These are phyloP conservation scores for Geosiphon pyriformis DNA, from an alignment of 192 early-diverging fungal genomes.

Conservation along the genomic window DNA sequence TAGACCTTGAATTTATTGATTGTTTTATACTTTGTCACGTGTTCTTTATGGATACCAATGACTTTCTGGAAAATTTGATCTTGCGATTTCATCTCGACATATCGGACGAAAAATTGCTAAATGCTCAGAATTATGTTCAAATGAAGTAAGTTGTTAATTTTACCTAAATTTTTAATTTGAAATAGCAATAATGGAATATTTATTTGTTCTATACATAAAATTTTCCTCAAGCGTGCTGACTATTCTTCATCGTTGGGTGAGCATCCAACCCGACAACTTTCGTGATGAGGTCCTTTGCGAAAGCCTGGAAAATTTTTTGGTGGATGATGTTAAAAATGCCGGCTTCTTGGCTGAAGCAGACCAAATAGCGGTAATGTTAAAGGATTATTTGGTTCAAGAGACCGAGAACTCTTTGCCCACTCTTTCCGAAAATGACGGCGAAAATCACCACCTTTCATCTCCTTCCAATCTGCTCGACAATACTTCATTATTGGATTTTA, in stretches of 20 bases:
- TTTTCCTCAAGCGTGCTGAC: slow-evolving; percentile 44
- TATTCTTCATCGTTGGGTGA: slow-evolving; percentile 59
- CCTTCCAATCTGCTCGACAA: not conserved
- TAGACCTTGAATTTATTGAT: slow-evolving; percentile 66
- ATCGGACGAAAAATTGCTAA: slow-evolving; percentile 44
- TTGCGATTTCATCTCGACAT: slow-evolving; percentile 52
- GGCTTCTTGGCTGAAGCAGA: slow-evolving; percentile 45
- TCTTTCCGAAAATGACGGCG: not conserved
- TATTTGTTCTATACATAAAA: no score
- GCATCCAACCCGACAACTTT: slow-evolving; percentile 58
- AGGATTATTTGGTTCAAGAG: not conserved
- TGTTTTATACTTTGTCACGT: slow-evolving; percentile 52
- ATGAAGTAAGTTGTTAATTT: slow-evolving; percentile 38
- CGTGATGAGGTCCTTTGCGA: slow-evolving; percentile 37
- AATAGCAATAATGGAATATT: no score
- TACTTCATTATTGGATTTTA: slow-evolving; percentile 37
- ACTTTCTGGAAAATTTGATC: slow-evolving; percentile 52
- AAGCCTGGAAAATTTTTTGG: slow-evolving; percentile 45
- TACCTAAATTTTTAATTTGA: not conserved
- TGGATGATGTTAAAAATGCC: slow-evolving; percentile 30
- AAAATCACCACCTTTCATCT: not conserved
- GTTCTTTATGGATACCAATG: slow-evolving; percentile 53
- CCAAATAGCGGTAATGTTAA: slow-evolving; percentile 27
- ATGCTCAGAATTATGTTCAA: slow-evolving; percentile 35
- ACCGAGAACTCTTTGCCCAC: not conserved